Percentiles rank a stretch among this genome's conserved stretches.
phyloP scores from a whole-genome alignment of 129 eudicot genomes.

The Sambucus nigra region DNA sequence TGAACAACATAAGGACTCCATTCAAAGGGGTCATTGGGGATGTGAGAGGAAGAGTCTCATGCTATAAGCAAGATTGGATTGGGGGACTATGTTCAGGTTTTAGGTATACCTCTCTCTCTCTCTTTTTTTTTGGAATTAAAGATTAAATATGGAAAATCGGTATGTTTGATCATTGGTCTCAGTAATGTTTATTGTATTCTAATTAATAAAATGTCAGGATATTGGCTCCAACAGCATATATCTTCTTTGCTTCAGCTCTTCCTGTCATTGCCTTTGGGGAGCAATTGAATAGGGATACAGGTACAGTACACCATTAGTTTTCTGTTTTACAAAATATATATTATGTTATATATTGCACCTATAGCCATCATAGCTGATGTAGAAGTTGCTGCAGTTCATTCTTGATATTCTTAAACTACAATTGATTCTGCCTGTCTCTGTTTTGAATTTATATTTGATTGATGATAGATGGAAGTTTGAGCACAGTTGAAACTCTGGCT shows the following conservation, averaged over 20 bases:
- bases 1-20: conserved; percentile 48
- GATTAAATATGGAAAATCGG: too few relatives aligned
- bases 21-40: conserved; percentile 60
- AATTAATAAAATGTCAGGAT: conserved; percentile 29
- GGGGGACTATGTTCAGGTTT: conserved; percentile 51
- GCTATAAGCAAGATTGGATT: conserved; percentile 74
- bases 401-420: too few relatives aligned
- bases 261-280: conserved; percentile 97
- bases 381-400: too few relatives aligned
- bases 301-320: conserved; percentile 31
- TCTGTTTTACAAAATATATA: too few relatives aligned
- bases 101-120: conserved; percentile 39
- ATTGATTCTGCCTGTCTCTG: too few relatives aligned
- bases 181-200: not conserved
- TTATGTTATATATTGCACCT: too few relatives aligned
- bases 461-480: conserved; percentile 59
- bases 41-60: conserved; percentile 51
- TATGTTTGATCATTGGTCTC: not conserved
- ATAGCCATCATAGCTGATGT: too few relatives aligned
- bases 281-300: conserved; percentile 83
- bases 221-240: conserved; percentile 86
- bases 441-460: too few relatives aligned
- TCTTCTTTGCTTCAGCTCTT: conserved; percentile 91
- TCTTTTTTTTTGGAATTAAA: not conserved
- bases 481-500: conserved; percentile 70